Base-by-base conservation (phyloP, 2,329 filamentous ascomycete species). In the Aspergillus sojae region DNA sequence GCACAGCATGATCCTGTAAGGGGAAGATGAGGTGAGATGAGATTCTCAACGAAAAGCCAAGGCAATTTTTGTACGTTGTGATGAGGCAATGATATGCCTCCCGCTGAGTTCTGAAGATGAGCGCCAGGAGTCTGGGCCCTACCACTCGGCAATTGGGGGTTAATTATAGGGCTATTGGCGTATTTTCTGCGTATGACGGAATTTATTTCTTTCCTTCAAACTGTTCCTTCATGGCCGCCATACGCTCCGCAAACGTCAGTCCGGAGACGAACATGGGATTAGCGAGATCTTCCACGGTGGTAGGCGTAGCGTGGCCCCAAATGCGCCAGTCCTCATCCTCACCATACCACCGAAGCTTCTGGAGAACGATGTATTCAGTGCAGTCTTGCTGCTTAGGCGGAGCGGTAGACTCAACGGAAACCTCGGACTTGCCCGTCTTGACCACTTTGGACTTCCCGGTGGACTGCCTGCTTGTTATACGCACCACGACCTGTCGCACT, bases 331-430 rank as follows among this genome's bases (percentile, higher is more conserved):
- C 71, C 14, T 75, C 74, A 46, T 80, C 74, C 63, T 78, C 73
- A 10, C 80, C 78, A 34, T 74, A 74, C 70, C 79, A 75, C 41
- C 78, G 70, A 39, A 80, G 66, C 70, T 80, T 79, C 74, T 85
- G 83, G 28, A 85, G 68, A 16, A 85, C 83, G 34, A 85, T 68
- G 65, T 85, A 84, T 70, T 86, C 84, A 2, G 74, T 77, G 65
- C 78, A 78, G 65, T 79, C 78, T 71, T 79, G 79, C 58, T 76
- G 70, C 70, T 79, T 79, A 19, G 69, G 67, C n/a, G 72, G 65
- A 28, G 65, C 67, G 36, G 62, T 55, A 7, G 41, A 45, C 26
- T 64, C 43, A 28, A 62, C 54, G 11, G 60, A 62, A 21, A 57
- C 45, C 10, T 60, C 60, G 14, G 62, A n/a, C 36, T 57, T 62